Evolutionary conservation across 2,329 filamentous ascomycete species (phyloP), one percentile per base, ranked within the genome.

Genomic region (Colletotrichum chlorophyti): DNA sequence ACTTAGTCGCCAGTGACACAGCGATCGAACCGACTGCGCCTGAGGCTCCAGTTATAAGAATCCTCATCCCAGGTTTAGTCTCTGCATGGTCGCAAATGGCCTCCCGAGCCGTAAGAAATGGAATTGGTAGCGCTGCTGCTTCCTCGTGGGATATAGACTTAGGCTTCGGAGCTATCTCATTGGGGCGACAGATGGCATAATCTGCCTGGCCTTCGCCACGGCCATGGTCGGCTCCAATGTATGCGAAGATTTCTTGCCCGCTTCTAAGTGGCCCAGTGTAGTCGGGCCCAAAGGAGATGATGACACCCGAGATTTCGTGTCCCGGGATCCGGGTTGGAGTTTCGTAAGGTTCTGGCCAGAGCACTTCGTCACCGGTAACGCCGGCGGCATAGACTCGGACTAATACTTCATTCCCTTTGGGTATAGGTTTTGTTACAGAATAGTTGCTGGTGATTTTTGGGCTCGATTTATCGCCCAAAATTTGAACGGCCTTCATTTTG

Each of bases 241-340:
- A 68, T n/a, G 63, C 66, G 46, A 65, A 70, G 5, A 72, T 68
- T 8, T 58, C 53, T 6, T 71, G 64, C 12, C 64, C 62, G 9
- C 64, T 17, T 0, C 15, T 8, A 4, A 64, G 17, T 2, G 58
- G 14, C 3, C 69, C 69, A 5, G 32, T 23, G 60, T 70, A 69
- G 1, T 38, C 34, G 0, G 68, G 62, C 0, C 69, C 69, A 2
- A 74, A 45, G 2, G 50, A 58, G n/a, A 75, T 54, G 5, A 63
- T 57, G 17, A n/a, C n/a, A n/a, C 73, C 73, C 3, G 73, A 74
- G 15, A 75, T 55, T 23, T 75, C 73, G 38, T 73, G 72, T 0
- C 73, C 73, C 0, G 73, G 73, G 11, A 75, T 68, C 3, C 67
- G 65, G 3, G 53, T 38, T 1, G 67, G 51, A 0, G 65, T 66